These are phyloP conservation scores for Eucalyptus brandiana DNA, from an alignment of 345 rosid genomes.

Conservation along the genomic window DNA sequence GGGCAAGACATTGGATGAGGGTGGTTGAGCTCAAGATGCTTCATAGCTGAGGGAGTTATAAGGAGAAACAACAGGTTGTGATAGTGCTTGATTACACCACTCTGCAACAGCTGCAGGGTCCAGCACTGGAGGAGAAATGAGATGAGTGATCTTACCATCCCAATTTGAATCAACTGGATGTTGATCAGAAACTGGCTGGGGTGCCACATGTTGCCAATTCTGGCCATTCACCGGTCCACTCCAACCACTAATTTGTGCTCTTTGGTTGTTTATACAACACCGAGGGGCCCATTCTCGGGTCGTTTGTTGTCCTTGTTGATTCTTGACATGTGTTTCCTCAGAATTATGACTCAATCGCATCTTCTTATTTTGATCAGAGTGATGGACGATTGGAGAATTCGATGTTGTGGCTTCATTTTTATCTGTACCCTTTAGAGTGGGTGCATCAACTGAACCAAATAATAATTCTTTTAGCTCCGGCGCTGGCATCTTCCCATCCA, in stretches of 20 bases:
- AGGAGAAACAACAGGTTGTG: background rate
- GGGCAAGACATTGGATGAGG: background rate
- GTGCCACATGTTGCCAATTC: background rate
- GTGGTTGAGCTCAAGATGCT: background rate
- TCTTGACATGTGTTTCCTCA: background rate
- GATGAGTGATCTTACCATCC: background rate
- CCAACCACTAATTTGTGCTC: background rate
- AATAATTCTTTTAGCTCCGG: constrained; percentile 8
- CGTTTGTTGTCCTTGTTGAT: background rate
- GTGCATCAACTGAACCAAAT: constrained; percentile 6
- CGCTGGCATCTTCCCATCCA: constrained; percentile 5
- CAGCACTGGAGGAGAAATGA: background rate
- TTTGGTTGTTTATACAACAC: background rate
- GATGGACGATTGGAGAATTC: background rate
- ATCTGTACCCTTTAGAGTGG: background rate
- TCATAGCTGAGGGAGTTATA: background rate
- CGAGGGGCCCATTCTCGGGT: background rate
- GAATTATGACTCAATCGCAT: background rate
- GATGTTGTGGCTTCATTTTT: background rate
- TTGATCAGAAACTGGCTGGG: background rate
- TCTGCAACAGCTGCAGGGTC: background rate
- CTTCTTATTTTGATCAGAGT: background rate
- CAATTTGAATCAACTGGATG: background rate
- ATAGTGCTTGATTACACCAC: background rate
- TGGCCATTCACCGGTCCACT: background rate